A percentile compares a stretch with the other conserved stretches of the same genome.
Conservation (phyloP, 768 basidiomycete genomes). For the Agrocybe pediades region DNA sequence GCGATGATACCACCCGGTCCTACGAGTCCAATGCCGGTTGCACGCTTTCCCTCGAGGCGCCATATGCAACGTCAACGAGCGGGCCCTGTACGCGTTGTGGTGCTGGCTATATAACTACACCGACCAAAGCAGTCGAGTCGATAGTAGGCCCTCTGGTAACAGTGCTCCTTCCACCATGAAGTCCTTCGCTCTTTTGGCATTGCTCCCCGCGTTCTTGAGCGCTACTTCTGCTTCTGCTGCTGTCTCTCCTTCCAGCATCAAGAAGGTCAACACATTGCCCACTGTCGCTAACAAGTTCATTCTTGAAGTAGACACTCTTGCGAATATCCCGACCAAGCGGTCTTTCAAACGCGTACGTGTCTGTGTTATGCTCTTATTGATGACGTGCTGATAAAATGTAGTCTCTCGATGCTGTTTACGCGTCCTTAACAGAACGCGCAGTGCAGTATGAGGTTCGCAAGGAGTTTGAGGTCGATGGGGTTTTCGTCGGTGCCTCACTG, state of each 20-base stretch:
- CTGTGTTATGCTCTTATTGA: neutral
- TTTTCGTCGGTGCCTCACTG: conserved; percentile 66
- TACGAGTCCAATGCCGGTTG: neutral
- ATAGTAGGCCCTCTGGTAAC: neutral
- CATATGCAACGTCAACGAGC: neutral
- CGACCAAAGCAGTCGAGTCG: neutral
- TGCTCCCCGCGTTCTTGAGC: conserved; percentile 23
- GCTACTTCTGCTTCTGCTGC: conserved; percentile 25
- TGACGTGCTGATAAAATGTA: conserved; percentile 17
- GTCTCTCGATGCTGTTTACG: conserved; percentile 53
- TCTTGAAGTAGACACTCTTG: conserved; percentile 50
- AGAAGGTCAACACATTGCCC: conserved; percentile 36
- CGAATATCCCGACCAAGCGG: conserved; percentile 37
- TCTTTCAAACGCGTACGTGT: conserved; percentile 29
- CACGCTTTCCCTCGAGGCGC: neutral
- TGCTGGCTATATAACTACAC: neutral
- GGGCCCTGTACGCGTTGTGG: neutral
- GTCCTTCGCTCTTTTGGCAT: conserved; percentile 25
- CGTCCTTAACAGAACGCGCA: conserved; percentile 38
- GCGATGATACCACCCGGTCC: neutral
- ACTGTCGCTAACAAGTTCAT: conserved; percentile 55
- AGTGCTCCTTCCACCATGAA: conserved; percentile 31
- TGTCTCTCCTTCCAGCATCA: conserved; percentile 37
- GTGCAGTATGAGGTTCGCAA: conserved; percentile 48
- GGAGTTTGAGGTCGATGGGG: conserved; percentile 50